phyloP scores from a whole-genome alignment of 768 basidiomycete genomes.

The Rhizopogon vinicolor region DNA sequence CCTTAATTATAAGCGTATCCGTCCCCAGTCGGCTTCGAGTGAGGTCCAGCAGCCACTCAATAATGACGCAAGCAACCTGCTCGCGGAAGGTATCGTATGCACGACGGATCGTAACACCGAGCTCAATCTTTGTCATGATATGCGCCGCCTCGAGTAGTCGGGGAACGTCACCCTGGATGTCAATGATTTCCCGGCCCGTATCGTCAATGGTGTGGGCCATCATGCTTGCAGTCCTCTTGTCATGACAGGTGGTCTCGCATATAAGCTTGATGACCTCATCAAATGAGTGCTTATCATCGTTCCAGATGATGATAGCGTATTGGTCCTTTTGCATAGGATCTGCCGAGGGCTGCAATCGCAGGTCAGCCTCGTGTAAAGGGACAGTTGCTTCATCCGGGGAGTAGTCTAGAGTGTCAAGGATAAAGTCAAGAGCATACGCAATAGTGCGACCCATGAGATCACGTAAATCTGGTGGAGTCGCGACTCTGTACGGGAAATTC shows the following conservation, averaged over 20 bases:
- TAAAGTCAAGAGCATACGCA: slow-evolving; percentile 74
- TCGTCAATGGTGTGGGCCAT: slow-evolving; percentile 66
- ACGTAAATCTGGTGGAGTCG: slow-evolving; percentile 59
- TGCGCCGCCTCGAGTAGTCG: slow-evolving; percentile 74
- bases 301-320: slow-evolving; percentile 86
- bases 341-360: slow-evolving; percentile 68
- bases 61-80: slow-evolving; percentile 75
- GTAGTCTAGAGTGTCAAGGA: slow-evolving; percentile 77
- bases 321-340: slow-evolving; percentile 79
- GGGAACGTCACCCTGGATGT: slow-evolving; percentile 52
- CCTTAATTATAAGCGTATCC: slow-evolving; percentile 64
- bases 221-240: slow-evolving; percentile 52
- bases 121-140: slow-evolving; percentile 79
- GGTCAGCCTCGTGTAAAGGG: slow-evolving; percentile 61
- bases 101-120: slow-evolving; percentile 85
- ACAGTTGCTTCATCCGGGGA: slow-evolving; percentile 77
- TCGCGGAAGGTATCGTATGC: slow-evolving; percentile 89
- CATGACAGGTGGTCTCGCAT: slow-evolving; percentile 45
- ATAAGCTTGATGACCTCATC: slow-evolving; percentile 80
- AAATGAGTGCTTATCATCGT: slow-evolving; percentile 95
- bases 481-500: slow-evolving; percentile 52
- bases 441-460: slow-evolving; percentile 74
- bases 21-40: slow-evolving; percentile 66
- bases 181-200: slow-evolving; percentile 77
- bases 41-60: slow-evolving; percentile 82